Evolutionary conservation across 805 yeast genomes (phyloP).

Genomic region (Yarrowia keelungensis): DNA sequence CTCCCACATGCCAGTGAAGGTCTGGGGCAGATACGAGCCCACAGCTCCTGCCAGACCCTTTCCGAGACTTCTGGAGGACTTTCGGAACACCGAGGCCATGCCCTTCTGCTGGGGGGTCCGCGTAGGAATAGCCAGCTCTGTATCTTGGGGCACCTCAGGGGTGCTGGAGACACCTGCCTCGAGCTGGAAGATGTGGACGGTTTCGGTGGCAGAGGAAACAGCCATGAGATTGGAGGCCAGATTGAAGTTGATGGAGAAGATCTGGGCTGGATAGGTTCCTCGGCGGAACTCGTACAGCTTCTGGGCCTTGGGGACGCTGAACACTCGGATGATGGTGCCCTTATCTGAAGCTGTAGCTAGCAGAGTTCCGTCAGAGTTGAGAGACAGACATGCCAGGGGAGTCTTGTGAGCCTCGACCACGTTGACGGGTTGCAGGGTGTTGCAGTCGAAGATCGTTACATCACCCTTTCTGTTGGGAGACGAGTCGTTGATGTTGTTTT

Average conservation of each 20-base stretch:
- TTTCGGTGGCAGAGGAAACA: constrained; percentile 88
- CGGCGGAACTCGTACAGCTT: constrained; percentile 77
- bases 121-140: constrained; percentile 16
- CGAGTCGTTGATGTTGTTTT: constrained; percentile 36
- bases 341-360: constrained; percentile 89
- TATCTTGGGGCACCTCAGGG: constrained; percentile 22
- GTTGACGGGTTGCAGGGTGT: constrained; percentile 74
- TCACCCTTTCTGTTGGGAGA: constrained; percentile 57
- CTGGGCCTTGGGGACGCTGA: constrained; percentile 62
- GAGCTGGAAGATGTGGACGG: constrained; percentile 88
- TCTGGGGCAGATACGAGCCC: constrained; percentile 85
- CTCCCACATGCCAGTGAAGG: constrained; percentile 82
- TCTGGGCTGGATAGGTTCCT: constrained; percentile 84
- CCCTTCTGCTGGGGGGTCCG: constrained; percentile 40
- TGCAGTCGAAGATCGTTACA: constrained; percentile 80
- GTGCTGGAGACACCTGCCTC: constrained; percentile 35
- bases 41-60: constrained; percentile 70
- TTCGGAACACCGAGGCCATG: constrained; percentile 48
- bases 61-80: constrained; percentile 50
- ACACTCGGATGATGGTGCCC: constrained; percentile 89
- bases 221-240: constrained; percentile 70
- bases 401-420: constrained; percentile 87
- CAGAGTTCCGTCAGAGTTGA: constrained; percentile 77
- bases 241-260: constrained; percentile 78
- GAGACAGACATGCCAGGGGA: constrained; percentile 67